Percentiles rank a stretch among this genome's conserved stretches.
phyloP scores from a whole-genome alignment of 768 basidiomycete genomes.

The Leccinum pellstonianum region DNA sequence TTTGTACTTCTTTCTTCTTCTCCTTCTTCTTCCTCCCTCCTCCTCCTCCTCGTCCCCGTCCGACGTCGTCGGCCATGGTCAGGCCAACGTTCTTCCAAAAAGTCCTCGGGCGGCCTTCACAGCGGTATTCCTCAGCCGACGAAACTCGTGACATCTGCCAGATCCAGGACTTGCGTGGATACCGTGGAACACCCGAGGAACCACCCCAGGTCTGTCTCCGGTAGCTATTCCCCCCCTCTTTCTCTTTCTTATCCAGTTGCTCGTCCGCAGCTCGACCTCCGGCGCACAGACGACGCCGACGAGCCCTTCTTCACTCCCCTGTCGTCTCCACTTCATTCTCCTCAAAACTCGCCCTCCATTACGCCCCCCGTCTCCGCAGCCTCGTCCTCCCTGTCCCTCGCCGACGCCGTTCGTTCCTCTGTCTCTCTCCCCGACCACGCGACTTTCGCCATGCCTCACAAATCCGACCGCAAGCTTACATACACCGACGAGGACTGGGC shows the following conservation, averaged over 20 bases:
- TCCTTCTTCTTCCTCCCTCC: background rate
- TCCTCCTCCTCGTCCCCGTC: constrained; percentile 6
- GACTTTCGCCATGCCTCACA: constrained; percentile 20
- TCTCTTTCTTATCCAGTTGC: constrained; percentile 6
- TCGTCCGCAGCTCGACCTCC: constrained; percentile 17
- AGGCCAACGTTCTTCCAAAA: constrained; percentile 60
- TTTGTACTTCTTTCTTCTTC: background rate
- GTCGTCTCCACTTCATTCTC: constrained; percentile 19
- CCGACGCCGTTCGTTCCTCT: constrained; percentile 37
- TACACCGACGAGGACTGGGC: constrained; percentile 65
- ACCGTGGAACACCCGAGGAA: constrained; percentile 14
- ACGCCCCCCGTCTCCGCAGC: constrained; percentile 27
- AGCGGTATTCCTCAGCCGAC: constrained; percentile 46
- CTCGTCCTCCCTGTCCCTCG: constrained; percentile 29
- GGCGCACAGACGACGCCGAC: constrained; percentile 32
- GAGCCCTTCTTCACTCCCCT: constrained; percentile 52
- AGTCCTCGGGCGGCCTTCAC: constrained; percentile 62
- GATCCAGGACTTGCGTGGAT: constrained; percentile 1
- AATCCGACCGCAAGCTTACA: constrained; percentile 30
- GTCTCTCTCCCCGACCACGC: constrained; percentile 30
- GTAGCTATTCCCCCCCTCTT: background rate
- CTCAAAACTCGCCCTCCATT: constrained; percentile 21
- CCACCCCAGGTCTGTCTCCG: constrained; percentile 20
- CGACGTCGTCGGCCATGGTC: constrained; percentile 37
- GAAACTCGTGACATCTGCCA: constrained; percentile 8